Conservation (phyloP, 169 alveolate species). For the Plasmodium gallinaceum region DNA sequence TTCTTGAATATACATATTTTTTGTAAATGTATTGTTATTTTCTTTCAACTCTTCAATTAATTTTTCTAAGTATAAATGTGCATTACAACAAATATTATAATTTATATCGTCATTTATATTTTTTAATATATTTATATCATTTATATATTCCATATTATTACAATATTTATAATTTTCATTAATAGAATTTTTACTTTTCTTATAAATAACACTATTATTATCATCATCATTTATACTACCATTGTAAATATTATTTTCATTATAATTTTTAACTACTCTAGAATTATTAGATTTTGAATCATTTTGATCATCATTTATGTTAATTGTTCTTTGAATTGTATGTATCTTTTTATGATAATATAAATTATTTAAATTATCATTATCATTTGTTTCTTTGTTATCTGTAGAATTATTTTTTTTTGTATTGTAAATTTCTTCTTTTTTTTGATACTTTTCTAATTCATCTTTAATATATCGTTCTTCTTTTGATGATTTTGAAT, state of each 20-base stretch:
- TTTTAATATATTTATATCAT: background rate
- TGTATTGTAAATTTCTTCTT: background rate
- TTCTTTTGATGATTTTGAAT: background rate
- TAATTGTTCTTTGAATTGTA: constrained; percentile 40
- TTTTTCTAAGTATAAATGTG: constrained; percentile 15
- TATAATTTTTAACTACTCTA: background rate
- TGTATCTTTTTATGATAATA: constrained; percentile 9
- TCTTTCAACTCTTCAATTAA: constrained; percentile 24
- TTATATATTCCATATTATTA: background rate
- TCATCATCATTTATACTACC: background rate
- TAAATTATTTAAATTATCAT: background rate
- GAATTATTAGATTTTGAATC: background rate
- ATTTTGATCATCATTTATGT: constrained; percentile 13
- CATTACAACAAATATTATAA: background rate
- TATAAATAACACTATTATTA: no score
- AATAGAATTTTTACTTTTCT: no score
- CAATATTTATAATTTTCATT: background rate
- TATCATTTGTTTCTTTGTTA: constrained; percentile 8
- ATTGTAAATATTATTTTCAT: background rate
- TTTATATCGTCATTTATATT: background rate
- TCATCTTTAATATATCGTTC: constrained; percentile 1
- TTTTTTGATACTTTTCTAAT: background rate
- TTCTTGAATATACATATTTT: background rate
- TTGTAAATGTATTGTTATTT: constrained; percentile 6
- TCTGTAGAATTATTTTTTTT: constrained; percentile 2